These are phyloP conservation scores for Wilhelminamyces savonicus DNA, from an alignment of 805 yeast genomes.

Conservation along the genomic window DNA sequence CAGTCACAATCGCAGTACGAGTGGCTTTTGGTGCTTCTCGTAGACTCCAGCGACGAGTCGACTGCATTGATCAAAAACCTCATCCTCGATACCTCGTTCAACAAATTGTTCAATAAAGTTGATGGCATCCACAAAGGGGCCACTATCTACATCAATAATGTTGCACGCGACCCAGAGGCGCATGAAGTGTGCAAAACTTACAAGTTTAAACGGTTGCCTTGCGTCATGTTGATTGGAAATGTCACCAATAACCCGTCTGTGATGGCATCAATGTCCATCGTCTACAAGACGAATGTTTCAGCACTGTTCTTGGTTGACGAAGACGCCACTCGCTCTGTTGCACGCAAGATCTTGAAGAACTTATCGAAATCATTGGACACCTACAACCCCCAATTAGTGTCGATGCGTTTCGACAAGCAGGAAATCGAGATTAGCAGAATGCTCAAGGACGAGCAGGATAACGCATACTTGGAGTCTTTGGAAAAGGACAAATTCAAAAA, in stretches of 20 bases:
- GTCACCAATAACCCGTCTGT: slow-evolving; percentile 28
- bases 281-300: slow-evolving; percentile 24
- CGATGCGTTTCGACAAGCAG: slow-evolving; percentile 31
- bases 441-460: slow-evolving; percentile 37
- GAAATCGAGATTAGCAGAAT: slow-evolving; percentile 34
- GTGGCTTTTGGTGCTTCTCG: slow-evolving; percentile 30
- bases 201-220: slow-evolving; percentile 23
- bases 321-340: slow-evolving; percentile 11
- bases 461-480: slow-evolving; percentile 34
- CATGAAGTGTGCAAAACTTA: slow-evolving; percentile 31
- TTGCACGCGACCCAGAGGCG: slow-evolving; percentile 28
- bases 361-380: slow-evolving; percentile 18
- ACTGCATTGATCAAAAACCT: slow-evolving; percentile 10
- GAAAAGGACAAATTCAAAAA: slow-evolving; percentile 51
- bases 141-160: slow-evolving; percentile 23
- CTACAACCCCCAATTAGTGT: slow-evolving; percentile 33
- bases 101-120: slow-evolving; percentile 9
- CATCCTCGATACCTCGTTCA: slow-evolving; percentile 12
- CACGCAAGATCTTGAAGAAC: slow-evolving; percentile 18
- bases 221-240: slow-evolving; percentile 32
- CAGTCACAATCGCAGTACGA: slow-evolving; percentile 18
- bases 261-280: slow-evolving; percentile 34
- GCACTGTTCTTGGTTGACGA: slow-evolving; percentile 10
- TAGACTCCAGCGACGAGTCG: slow-evolving; percentile 18
- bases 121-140: slow-evolving; percentile 23